These are phyloP conservation scores for Alternaria hordeiaustralica DNA, from an alignment of 2,329 filamentous ascomycete genomes.

Conservation along the genomic window DNA sequence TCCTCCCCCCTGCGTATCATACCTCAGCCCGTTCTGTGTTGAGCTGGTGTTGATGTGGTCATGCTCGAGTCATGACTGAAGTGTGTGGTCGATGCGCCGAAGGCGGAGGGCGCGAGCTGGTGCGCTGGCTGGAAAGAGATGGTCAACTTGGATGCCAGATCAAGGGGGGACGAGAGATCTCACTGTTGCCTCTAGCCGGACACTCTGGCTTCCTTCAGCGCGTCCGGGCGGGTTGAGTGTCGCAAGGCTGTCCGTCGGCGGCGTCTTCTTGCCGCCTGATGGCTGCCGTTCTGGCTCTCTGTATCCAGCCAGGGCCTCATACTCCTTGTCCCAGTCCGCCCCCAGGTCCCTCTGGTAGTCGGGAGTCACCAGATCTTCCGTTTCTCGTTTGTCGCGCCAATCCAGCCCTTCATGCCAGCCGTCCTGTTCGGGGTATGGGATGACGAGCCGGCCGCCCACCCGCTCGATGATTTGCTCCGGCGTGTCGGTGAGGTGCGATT, in stretches of 20 bases:
- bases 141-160: background rate
- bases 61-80: background rate
- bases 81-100: background rate
- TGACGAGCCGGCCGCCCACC: background rate
- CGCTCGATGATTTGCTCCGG: background rate
- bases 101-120: background rate
- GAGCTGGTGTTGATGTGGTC: background rate
- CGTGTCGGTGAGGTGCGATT: background rate
- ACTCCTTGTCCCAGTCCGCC: background rate
- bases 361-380: background rate
- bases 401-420: background rate
- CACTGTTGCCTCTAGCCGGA: background rate
- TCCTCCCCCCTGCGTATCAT: background rate
- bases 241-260: background rate
- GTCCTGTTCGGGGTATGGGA: background rate
- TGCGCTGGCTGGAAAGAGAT: background rate
- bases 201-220: background rate
- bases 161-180: background rate
- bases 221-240: background rate
- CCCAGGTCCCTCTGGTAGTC: background rate
- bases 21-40: background rate
- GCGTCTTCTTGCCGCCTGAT: background rate
- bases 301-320: background rate
- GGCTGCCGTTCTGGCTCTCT: background rate
- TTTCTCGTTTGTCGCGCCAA: background rate